Evolutionary conservation across 306 rosid species (phyloP).

Genomic region (Cicer cuneatum): DNA sequence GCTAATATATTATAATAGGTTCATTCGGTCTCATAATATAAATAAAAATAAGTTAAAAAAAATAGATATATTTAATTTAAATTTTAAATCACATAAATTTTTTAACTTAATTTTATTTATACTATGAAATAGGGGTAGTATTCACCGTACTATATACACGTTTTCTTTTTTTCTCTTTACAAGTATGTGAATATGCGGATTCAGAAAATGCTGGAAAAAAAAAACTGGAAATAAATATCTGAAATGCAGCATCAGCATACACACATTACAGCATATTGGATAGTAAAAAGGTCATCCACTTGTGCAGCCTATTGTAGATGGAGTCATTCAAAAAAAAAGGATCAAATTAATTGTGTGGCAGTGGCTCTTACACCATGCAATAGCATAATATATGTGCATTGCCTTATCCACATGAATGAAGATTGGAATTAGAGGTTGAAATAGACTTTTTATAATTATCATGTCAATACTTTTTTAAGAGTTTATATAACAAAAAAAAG

Average conservation of each 20-base stretch:
- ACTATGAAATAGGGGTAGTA: too few species aligned
- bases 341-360: conserved; percentile 18
- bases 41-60: too few species aligned
- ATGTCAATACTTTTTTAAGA: too few species aligned
- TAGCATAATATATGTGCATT: background rate
- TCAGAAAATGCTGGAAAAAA: background rate
- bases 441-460: too few species aligned
- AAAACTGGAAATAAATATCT: background rate
- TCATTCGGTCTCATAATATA: too few species aligned
- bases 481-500: too few species aligned
- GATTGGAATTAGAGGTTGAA: background rate
- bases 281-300: conserved; percentile 43
- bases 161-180: conserved; percentile 1
- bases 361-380: conserved; percentile 33
- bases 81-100: too few species aligned
- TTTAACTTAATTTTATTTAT: too few species aligned
- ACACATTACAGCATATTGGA: conserved; percentile 13
- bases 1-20: background rate
- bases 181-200: background rate
- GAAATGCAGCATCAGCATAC: conserved; percentile 21
- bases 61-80: too few species aligned
- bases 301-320: conserved; percentile 33
- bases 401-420: conserved; percentile 24
- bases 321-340: conserved; percentile 14
- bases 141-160: background rate